phyloP scores from a whole-genome alignment of 768 basidiomycete genomes.

The Lactifluus rugatus region DNA sequence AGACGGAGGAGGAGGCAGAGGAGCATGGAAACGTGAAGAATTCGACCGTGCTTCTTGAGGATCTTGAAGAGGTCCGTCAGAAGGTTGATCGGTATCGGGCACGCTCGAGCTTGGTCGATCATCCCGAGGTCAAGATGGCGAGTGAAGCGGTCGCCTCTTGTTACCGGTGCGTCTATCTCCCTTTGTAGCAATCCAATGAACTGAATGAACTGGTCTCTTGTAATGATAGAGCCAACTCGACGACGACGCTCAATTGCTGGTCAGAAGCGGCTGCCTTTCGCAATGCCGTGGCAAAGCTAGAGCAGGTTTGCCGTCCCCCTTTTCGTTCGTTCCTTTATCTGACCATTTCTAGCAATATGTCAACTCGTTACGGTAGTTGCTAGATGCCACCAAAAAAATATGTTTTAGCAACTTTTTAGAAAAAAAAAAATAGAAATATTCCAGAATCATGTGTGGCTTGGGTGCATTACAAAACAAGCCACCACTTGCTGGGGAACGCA shows the following conservation, averaged over 20 bases:
- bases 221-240: slow-evolving; percentile 31
- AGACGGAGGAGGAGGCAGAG: slow-evolving; percentile 18
- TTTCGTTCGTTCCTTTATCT: neutral
- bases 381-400: too few species aligned
- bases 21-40: slow-evolving; percentile 39
- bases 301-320: slow-evolving; percentile 42
- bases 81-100: slow-evolving; percentile 66
- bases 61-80: slow-evolving; percentile 62
- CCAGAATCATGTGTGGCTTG: too few species aligned
- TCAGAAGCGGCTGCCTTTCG: slow-evolving; percentile 63
- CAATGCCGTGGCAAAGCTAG: slow-evolving; percentile 52
- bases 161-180: slow-evolving; percentile 44
- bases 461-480: too few species aligned
- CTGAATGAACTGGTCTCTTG: too few species aligned
- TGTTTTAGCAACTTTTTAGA: too few species aligned
- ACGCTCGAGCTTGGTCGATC: slow-evolving; percentile 43
- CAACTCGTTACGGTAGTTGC: slow-evolving; percentile 34
- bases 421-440: too few species aligned
- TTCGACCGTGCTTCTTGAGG: slow-evolving; percentile 55
- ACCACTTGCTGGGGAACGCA: too few species aligned
- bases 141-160: slow-evolving; percentile 60
- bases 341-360: slow-evolving; percentile 46
- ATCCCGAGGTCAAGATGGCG: slow-evolving; percentile 45
- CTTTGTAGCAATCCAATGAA: too few species aligned
- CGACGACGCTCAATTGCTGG: slow-evolving; percentile 64